Evolutionary conservation across 2,329 filamentous ascomycete genomes (phyloP).

Genomic region (Fusarium lyarnte): DNA sequence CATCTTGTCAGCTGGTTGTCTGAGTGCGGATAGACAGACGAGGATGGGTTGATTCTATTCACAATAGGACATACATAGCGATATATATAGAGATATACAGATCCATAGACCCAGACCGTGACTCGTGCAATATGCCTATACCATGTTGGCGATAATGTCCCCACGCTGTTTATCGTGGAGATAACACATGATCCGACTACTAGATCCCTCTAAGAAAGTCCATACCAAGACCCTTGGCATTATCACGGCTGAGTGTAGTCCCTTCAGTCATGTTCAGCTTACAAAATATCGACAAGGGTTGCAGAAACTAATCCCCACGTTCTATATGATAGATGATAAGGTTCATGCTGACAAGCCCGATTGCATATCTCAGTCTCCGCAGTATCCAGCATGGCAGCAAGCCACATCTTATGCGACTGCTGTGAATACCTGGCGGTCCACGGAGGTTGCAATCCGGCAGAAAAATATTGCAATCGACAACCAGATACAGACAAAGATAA

Average conservation of each 20-base stretch:
- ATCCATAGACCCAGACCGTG: rapidly evolving
- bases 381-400: background rate
- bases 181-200: background rate
- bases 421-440: background rate
- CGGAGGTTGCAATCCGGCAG: background rate
- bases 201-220: background rate
- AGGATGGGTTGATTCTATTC: background rate
- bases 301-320: background rate
- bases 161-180: background rate
- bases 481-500: background rate
- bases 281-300: background rate
- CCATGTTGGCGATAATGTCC: background rate
- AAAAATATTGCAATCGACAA: background rate
- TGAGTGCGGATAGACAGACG: background rate
- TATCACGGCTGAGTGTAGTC: background rate
- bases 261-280: background rate
- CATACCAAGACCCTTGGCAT: background rate
- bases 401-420: background rate
- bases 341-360: background rate
- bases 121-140: background rate
- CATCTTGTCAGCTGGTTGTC: background rate
- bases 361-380: background rate
- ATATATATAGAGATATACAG: background rate
- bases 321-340: background rate
- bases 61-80: no score